Percentiles rank a stretch among this genome's conserved stretches.
Evolutionary conservation across 1,139 yeast species (phyloP).

Genomic region (Lodderomyces jiufengensis): DNA sequence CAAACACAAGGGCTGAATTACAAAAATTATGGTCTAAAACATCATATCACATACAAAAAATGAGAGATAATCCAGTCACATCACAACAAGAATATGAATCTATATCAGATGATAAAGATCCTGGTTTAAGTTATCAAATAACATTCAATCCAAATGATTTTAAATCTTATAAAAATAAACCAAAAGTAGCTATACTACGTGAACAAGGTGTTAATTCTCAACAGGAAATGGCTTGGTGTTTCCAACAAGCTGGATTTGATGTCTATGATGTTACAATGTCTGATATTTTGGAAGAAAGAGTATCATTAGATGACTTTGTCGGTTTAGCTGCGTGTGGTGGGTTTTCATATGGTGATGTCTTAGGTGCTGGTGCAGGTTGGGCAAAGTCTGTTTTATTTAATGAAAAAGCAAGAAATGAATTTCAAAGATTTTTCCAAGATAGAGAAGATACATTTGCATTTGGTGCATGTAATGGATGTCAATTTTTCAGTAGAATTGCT

Average conservation of each 20-base stretch:
- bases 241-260: slow-evolving; percentile 92
- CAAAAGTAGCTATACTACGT: slow-evolving; percentile 93
- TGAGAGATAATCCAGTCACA: slow-evolving; percentile 90
- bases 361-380: slow-evolving; percentile 99
- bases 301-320: slow-evolving; percentile 73
- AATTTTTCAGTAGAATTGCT: slow-evolving; percentile 85
- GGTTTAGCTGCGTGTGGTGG: slow-evolving; percentile 99
- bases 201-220: slow-evolving; percentile 99
- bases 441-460: slow-evolving; percentile 94
- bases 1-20: slow-evolving; percentile 61
- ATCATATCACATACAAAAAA: slow-evolving; percentile 82
- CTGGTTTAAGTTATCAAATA: slow-evolving; percentile 82
- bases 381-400: slow-evolving; percentile 95
- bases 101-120: slow-evolving; percentile 77
- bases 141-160: slow-evolving; percentile 44
- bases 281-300: slow-evolving; percentile 74
- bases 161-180: slow-evolving; percentile 43
- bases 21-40: slow-evolving; percentile 88
- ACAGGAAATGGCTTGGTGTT: slow-evolving; percentile 98
- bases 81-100: slow-evolving; percentile 82
- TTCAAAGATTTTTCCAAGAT: slow-evolving; percentile 74
- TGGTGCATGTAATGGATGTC: slow-evolving; percentile 99
- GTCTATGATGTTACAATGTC: slow-evolving; percentile 96
- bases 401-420: slow-evolving; percentile 71
- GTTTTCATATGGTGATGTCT: slow-evolving; percentile 97